Evolutionary conservation across 305 asterid genomes (phyloP), one percentile per base, ranked within the genome.

Genomic region (Nicotiana rustica): DNA sequence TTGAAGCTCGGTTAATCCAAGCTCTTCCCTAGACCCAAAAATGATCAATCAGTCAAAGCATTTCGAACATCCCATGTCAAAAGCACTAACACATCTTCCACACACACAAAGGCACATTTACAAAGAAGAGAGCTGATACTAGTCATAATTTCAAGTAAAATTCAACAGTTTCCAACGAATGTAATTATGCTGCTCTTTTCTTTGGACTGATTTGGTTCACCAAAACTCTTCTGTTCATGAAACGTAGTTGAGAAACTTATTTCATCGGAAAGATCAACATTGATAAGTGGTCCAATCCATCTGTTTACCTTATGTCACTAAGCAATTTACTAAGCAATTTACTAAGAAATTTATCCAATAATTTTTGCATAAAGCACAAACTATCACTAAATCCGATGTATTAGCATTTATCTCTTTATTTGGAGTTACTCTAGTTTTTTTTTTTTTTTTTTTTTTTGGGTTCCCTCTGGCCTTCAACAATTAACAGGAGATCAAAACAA

Each of bases 1-100:
- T 92, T 3, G 99, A 86, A 36, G 99, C 99, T 85, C 88, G 90
- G 71, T 77, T 85, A 89, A 95, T 90, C 98, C 99, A 95, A 21
- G 90, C 88, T 88, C 86, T 90, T 83, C 95, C 98, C 99, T 95
- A 68, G 49, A 85, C 67, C 66, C 87, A 84, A 85, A 87, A 57
- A 73, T 38, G 65, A 82, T 49, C 33, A 65, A 78, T 77, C 29
- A 19, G 49, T 47, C 12, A 12, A 62, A 66, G 57, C 67, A 67
- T 21, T 17, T 73, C 19, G 4, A n/a, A 59, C 47, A 31, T 81
- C 60, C 68, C 18, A 38, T 38, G 47, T 9, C 44, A 38, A 38
- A 38, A 38, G 47, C 47, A 38, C 47, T 0, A 0, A 38, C 47
- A 38, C 47, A 38, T 38, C 47, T 38, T 9, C 47, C 47, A 38